These are phyloP conservation scores for Penicillium verrucosum DNA, from an alignment of 2,329 filamentous ascomycete genomes.

Conservation along the genomic window DNA sequence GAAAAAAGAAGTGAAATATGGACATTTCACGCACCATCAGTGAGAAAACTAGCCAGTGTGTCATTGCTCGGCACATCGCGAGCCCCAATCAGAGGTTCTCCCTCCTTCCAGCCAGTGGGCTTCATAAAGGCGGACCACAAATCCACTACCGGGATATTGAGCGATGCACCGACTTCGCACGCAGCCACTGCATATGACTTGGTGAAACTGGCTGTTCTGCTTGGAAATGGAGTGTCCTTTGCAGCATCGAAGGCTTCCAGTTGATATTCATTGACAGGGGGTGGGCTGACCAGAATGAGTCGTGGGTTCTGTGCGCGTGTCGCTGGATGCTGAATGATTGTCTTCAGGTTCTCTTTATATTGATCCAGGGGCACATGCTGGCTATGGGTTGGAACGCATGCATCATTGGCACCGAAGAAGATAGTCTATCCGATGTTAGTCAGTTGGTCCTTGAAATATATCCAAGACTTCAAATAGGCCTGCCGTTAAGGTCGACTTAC, in stretches of 20 bases:
- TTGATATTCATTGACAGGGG: constrained; percentile 76
- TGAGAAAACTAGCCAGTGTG: constrained; percentile 50
- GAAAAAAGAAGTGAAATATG: not conserved
- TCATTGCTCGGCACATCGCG: constrained; percentile 58
- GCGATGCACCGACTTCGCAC: constrained; percentile 57
- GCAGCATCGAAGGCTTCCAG: constrained; percentile 49
- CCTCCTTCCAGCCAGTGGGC: constrained; percentile 53
- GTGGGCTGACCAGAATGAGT: constrained; percentile 72
- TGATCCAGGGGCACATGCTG: constrained; percentile 76
- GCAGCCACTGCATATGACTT: constrained; percentile 65
- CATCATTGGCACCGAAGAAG: constrained; percentile 89
- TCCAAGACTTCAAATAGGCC: not conserved
- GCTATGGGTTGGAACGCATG: constrained; percentile 62
- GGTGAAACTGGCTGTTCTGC: constrained; percentile 59
- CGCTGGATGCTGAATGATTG: constrained; percentile 68
- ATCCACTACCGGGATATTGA: constrained; percentile 65
- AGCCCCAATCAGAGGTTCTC: constrained; percentile 54
- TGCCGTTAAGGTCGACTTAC: constrained; percentile 24
- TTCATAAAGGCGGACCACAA: constrained; percentile 77
- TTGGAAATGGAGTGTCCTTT: constrained; percentile 48
- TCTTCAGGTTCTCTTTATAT: constrained; percentile 69
- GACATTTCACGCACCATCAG: constrained; percentile 51
- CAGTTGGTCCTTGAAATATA: not conserved
- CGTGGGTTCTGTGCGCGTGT: constrained; percentile 69
- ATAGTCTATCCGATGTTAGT: constrained; percentile 55